These are phyloP conservation scores for Suillus paluster DNA, from an alignment of 768 basidiomycete genomes.

Conservation along the genomic window DNA sequence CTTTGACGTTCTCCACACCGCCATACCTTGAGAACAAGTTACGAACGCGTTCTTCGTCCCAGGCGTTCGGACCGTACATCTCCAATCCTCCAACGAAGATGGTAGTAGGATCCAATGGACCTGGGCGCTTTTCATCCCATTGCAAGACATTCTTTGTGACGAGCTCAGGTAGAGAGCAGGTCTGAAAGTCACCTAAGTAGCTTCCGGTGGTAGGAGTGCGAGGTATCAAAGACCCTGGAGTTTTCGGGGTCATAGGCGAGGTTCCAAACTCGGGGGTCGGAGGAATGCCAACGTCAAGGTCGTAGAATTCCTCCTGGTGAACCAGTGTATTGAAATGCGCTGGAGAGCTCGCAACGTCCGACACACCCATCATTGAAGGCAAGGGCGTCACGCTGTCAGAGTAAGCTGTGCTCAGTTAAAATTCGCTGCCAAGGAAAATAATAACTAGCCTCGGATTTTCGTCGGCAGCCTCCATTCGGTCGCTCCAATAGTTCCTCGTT, in stretches of 20 bases:
- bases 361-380: slow-evolving; percentile 12
- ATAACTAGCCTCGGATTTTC: slow-evolving; percentile 5
- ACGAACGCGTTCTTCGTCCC: slow-evolving; percentile 69
- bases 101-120: slow-evolving; percentile 63
- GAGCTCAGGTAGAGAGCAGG: slow-evolving; percentile 28
- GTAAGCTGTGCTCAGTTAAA: neutral
- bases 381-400: neutral
- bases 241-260: slow-evolving; percentile 56
- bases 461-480: slow-evolving; percentile 13
- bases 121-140: slow-evolving; percentile 26
- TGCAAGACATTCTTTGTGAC: slow-evolving; percentile 26
- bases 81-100: slow-evolving; percentile 82
- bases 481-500: slow-evolving; percentile 32
- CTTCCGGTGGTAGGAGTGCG: slow-evolving; percentile 50
- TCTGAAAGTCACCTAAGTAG: slow-evolving; percentile 38
- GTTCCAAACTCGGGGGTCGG: slow-evolving; percentile 49
- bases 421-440: neutral
- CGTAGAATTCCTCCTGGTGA: slow-evolving; percentile 29
- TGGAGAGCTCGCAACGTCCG: slow-evolving; percentile 3
- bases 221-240: slow-evolving; percentile 51
- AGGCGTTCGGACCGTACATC: slow-evolving; percentile 61
- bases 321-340: slow-evolving; percentile 23
- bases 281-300: slow-evolving; percentile 41
- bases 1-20: slow-evolving; percentile 63
- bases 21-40: slow-evolving; percentile 67